Evolutionary conservation across 305 asterid genomes (phyloP).

Genomic region (Fraxinus xanthoxyloides): DNA sequence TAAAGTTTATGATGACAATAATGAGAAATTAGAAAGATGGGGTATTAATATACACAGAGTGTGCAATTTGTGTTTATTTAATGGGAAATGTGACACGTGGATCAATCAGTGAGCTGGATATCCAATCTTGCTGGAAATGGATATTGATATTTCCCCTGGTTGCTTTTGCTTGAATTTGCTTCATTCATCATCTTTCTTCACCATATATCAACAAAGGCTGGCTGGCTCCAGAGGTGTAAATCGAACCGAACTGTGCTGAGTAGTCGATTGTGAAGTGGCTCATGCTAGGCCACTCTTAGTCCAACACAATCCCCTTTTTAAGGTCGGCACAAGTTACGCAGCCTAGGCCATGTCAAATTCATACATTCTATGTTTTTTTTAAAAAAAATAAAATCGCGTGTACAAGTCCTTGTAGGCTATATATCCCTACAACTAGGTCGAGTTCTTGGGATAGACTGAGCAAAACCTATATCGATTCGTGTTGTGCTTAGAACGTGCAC

Average conservation of each 20-base stretch:
- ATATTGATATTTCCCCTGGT: conserved; percentile 21
- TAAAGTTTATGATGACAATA: background rate
- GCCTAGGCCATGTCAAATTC: background rate
- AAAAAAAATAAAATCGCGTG: too few relatives aligned
- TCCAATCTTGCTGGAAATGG: conserved; percentile 37
- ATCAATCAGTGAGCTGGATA: conserved; percentile 27
- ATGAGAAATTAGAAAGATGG: conserved; percentile 12
- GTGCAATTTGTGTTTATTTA: background rate
- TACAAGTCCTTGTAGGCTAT: background rate
- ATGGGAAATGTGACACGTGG: conserved; percentile 42
- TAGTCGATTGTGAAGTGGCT: background rate
- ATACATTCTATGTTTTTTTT: background rate
- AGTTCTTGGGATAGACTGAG: background rate
- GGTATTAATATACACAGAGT: background rate
- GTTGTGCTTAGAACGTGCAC: background rate
- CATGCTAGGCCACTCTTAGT: background rate
- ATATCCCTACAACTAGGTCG: background rate
- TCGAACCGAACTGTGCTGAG: background rate
- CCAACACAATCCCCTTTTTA: background rate
- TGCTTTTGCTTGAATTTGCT: background rate
- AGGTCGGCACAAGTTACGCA: background rate
- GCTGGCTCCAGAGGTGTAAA: background rate
- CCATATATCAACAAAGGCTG: background rate
- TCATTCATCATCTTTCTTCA: background rate
- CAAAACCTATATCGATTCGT: background rate